Evolutionary conservation across 2,329 filamentous ascomycete genomes (phyloP), one percentile per base, ranked within the genome.

Genomic region (Aspergillus sp.): DNA sequence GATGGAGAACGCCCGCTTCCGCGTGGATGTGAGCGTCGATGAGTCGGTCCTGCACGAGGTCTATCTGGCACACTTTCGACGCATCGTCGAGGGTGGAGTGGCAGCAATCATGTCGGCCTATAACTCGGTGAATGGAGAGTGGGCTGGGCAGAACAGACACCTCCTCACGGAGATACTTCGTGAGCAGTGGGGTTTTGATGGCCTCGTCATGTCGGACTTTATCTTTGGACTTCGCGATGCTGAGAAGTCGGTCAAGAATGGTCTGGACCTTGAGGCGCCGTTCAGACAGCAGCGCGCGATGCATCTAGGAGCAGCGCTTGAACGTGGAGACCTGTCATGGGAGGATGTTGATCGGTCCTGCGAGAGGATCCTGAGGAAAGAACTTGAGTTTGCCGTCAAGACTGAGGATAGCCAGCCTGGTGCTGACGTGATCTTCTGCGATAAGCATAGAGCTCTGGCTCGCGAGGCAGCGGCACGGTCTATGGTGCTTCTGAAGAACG

Each of bases 1-100:
- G 7, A 66, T 66, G 63, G 64, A 66, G 46, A 65, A 62, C 49
- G 56, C 62, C 2, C 55, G 65, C n/a, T 65, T 66, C 49, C 50
- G 50, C 3, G 61, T 66, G 3, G 59, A 65, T 47, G 64, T 68
- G 7, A 40, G 53, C 21, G 49, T 66, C 21, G 63, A 65, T 6
- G 63, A 65, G 19, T 52, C 53, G 9, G 56, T 58, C 3, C 49
- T 68, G 40, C 60, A 64, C 38, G 64, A 68, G 52, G 58, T 64
- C 5, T 66, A 63, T 46, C 50, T 56, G 19, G 32, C 54, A 11
- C 54, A 56, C 19, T 53, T 56, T 40, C 43, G 50, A 11, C 47
- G 36, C 3, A 43, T 53, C n/a, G 47, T 56, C 5, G 47, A 56
- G 13, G 54, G 44, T 9, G 54, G 54, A 13, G 54, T 50, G 13